Evolutionary conservation across 1,284 basidiomycete genomes (phyloP).

Genomic region (Cutaneotrichosporon dermatis): DNA sequence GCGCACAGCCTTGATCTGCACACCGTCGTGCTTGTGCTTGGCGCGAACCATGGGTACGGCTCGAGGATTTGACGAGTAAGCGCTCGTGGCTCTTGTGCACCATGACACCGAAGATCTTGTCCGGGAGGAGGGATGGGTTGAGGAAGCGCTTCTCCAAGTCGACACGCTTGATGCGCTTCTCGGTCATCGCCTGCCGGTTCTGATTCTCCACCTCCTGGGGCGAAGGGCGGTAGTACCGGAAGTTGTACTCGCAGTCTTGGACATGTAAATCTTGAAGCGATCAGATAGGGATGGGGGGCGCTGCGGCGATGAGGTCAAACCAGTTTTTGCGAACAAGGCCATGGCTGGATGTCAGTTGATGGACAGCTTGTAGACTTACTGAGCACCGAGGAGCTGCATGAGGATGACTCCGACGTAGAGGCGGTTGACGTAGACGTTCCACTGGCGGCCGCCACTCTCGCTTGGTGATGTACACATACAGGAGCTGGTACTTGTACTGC

Average conservation of each 20-base stretch:
- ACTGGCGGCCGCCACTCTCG: slow-evolving; percentile 86
- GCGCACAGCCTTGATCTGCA: slow-evolving; percentile 44
- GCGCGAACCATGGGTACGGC: slow-evolving; percentile 47
- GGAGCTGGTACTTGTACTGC: slow-evolving; percentile 80
- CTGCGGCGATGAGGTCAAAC: slow-evolving; percentile 50
- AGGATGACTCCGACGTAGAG: slow-evolving; percentile 67
- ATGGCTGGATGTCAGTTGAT: slow-evolving; percentile 57
- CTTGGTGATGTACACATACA: slow-evolving; percentile 83
- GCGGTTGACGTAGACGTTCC: slow-evolving; percentile 87
- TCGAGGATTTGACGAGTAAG: slow-evolving; percentile 43
- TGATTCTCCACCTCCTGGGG: slow-evolving; percentile 47
- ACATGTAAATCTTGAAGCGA: slow-evolving; percentile 79
- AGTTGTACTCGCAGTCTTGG: slow-evolving; percentile 61
- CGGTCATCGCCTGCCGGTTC: slow-evolving; percentile 22
- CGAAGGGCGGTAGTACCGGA: slow-evolving; percentile 62
- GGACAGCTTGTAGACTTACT: slow-evolving; percentile 56
- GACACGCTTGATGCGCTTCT: slow-evolving; percentile 48
- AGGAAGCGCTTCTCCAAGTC: slow-evolving; percentile 53
- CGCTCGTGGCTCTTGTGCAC: slow-evolving; percentile 49
- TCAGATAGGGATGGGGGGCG: slow-evolving; percentile 72
- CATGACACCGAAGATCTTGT: slow-evolving; percentile 49
- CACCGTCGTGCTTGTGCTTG: slow-evolving; percentile 35
- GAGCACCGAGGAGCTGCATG: slow-evolving; percentile 75
- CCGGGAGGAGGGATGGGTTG: slow-evolving; percentile 51
- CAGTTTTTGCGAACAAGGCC: slow-evolving; percentile 70